Base-by-base conservation (phyloP, 1,284 basidiomycete species). In the Fomitopsis palustris region DNA sequence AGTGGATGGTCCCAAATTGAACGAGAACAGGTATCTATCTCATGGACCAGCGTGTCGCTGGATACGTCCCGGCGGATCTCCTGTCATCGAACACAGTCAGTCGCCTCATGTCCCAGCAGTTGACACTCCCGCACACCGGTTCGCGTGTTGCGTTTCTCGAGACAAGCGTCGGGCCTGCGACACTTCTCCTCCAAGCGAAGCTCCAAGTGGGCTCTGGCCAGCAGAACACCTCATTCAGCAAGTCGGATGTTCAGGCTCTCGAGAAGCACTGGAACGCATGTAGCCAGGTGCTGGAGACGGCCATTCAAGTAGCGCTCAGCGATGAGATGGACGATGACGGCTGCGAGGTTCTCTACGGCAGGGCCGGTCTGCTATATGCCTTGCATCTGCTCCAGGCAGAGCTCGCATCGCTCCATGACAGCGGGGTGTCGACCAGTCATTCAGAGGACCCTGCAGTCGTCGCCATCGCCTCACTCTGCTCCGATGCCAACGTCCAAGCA, bases 341-440 rank as follows among this genome's bases (percentile, higher is more conserved):
- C 14, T 83, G 80, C 64, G 83, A 84, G 64, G 76, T 83, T 10
- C 72, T 85, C 5, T 85, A 84, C 63, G 83, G 82, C 0, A 80
- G 82, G 38, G 82, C 81, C 17, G 83, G 83, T 5, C 67, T 84
- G 23, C 73, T 85, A 0, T 84, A 84, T 61, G 76, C 78, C 4
- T 69, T 84, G 19, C 72, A 83, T 0, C 71, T 72, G 27, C 71
- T 85, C 19, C 75, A 78, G 68, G 55, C 57, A 10, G 67, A 65
- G 42, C 49, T 62, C 35, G 49, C 52, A 7, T 31, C 61, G 27
- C 51, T 39, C 10, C 58, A 14, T 55, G 41, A 17, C 53, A 55
- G 21, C 47, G 56, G 21, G 9, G 21, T 21, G 17, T n/a, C 41
- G 31, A 31, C 12, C 57, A 33, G 31, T 33, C 17, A 7, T n/a